Conservation (phyloP, 768 basidiomycete species). For the Pulveroboletus sp. region DNA sequence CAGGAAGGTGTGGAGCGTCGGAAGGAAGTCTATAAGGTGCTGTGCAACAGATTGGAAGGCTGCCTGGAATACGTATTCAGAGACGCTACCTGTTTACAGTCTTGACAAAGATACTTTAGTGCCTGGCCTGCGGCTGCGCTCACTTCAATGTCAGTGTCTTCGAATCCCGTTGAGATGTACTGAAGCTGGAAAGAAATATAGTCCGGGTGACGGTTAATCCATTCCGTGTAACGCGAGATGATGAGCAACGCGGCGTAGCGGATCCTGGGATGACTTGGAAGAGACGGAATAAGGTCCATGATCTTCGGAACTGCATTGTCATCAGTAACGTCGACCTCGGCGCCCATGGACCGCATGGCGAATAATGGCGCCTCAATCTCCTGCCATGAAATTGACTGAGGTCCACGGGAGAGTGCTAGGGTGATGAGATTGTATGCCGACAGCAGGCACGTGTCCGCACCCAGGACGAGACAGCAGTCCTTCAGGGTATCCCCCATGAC, state of each 20-base stretch:
- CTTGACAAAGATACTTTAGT: conserved; percentile 94
- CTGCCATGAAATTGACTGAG: conserved; percentile 78
- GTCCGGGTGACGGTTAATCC: conserved; percentile 87
- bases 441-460: conserved; percentile 79
- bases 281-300: conserved; percentile 88
- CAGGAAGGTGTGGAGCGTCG: conserved; percentile 88
- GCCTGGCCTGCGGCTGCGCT: conserved; percentile 94
- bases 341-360: conserved; percentile 98
- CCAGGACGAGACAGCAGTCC: conserved; percentile 94
- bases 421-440: conserved; percentile 81
- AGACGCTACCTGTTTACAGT: conserved; percentile 75
- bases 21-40: conserved; percentile 90
- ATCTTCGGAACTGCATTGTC: conserved; percentile 90
- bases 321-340: conserved; percentile 82
- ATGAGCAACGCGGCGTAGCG: conserved; percentile 95
- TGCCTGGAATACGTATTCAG: conserved; percentile 5
- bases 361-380: conserved; percentile 97
- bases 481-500: conserved; percentile 99
- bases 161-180: conserved; percentile 91
- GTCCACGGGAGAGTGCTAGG: conserved; percentile 59
- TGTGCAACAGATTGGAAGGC: conserved; percentile 27
- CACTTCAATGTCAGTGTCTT: conserved; percentile 76
- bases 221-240: conserved; percentile 94
- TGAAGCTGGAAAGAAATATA: conserved; percentile 85
- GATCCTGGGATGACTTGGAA: conserved; percentile 87